These are phyloP conservation scores for Alnus glutinosa DNA, from an alignment of 306 rosid genomes.

Conservation along the genomic window DNA sequence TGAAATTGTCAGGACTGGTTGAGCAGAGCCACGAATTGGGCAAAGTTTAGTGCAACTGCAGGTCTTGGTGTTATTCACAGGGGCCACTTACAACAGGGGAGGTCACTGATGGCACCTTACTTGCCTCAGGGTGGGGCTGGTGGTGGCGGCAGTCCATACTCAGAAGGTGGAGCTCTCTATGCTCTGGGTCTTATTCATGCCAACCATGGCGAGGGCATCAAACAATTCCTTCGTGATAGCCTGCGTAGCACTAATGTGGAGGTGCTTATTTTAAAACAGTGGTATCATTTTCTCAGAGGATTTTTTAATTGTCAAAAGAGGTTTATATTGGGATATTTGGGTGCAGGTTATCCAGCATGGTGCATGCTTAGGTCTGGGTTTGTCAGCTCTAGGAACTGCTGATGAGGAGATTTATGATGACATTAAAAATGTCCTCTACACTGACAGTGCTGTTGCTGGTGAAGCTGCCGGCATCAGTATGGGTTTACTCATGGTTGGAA, in stretches of 20 bases:
- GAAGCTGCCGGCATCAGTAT: slow-evolving; percentile 98
- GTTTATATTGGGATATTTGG: slow-evolving; percentile 22
- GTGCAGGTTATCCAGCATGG: slow-evolving; percentile 94
- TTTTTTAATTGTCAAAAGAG: slow-evolving; percentile 15
- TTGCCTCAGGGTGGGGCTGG: slow-evolving; percentile 93
- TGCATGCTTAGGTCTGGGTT: slow-evolving; percentile 98
- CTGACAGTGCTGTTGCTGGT: slow-evolving; percentile 98
- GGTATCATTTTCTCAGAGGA: slow-evolving; percentile 7
- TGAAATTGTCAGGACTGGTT: slow-evolving; percentile 75
- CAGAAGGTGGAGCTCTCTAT: slow-evolving; percentile 97
- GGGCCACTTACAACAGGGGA: slow-evolving; percentile 95
- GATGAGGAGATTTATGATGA: slow-evolving; percentile 90
- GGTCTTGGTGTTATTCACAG: slow-evolving; percentile 97
- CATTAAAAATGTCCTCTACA: slow-evolving; percentile 78
- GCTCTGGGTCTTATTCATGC: slow-evolving; percentile 98
- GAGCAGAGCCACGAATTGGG: slow-evolving; percentile 99
- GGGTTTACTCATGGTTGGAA: slow-evolving; percentile 99
- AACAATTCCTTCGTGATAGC: slow-evolving; percentile 93
- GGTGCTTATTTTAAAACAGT: slow-evolving; percentile 47
- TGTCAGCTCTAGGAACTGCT: slow-evolving; percentile 94
- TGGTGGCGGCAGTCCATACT: slow-evolving; percentile 96
- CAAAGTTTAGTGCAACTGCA: slow-evolving; percentile 95
- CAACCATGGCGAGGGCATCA: slow-evolving; percentile 96
- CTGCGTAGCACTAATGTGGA: slow-evolving; percentile 89
- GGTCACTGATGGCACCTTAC: slow-evolving; percentile 97